These are phyloP conservation scores for Epichloe typhina DNA, from an alignment of 2,329 filamentous ascomycete genomes.

Conservation along the genomic window DNA sequence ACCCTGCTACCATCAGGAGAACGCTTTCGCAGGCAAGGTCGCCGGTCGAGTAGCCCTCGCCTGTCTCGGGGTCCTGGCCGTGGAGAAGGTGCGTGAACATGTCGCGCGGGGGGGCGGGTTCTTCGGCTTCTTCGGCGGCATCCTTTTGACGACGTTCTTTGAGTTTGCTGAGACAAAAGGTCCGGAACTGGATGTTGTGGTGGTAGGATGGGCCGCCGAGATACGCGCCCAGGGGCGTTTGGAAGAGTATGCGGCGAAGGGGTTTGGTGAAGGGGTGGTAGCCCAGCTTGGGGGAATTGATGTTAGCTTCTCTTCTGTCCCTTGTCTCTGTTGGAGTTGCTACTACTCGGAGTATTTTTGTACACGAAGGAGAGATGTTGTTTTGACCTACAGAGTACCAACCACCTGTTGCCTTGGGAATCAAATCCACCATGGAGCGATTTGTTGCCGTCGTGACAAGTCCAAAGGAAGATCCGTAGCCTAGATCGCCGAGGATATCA, in stretches of 20 bases:
- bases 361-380: no score
- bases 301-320: no score
- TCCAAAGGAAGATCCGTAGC: no score
- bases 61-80: slow-evolving; percentile 12
- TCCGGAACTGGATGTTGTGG: not conserved
- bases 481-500: no score
- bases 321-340: no score
- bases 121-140: not conserved
- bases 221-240: not conserved
- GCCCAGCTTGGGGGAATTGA: not conserved
- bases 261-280: slow-evolving; percentile 1
- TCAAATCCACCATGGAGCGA: no score
- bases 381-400: no score
- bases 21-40: slow-evolving; percentile 15
- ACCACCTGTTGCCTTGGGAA: no score
- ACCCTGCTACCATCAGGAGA: slow-evolving; percentile 12
- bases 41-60: slow-evolving; percentile 10
- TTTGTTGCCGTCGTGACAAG: no score
- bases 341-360: no score
- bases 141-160: slow-evolving; percentile 5
- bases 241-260: not conserved
- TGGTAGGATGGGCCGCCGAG: not conserved
- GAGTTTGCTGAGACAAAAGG: not conserved
- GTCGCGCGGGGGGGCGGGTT: slow-evolving; percentile 2
- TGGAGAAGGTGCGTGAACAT: slow-evolving; percentile 14